Evolutionary conservation across 2,329 filamentous ascomycete species (phyloP).

Genomic region (Metarhizium album): DNA sequence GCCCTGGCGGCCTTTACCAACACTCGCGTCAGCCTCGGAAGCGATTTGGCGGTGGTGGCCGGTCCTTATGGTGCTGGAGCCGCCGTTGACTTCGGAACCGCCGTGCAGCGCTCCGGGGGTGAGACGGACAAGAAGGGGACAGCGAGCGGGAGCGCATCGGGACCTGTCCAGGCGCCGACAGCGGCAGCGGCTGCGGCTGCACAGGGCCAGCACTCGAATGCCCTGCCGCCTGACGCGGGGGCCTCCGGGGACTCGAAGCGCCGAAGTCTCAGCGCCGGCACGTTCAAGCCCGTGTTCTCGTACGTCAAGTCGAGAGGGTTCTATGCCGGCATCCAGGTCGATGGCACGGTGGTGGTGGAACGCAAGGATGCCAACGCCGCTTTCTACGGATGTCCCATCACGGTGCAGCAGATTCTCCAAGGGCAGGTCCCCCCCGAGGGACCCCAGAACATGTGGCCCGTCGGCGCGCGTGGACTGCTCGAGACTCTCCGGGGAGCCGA

Average conservation of each 20-base stretch:
- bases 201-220: conserved; percentile 9
- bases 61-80: conserved; percentile 61
- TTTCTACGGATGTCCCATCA: conserved; percentile 61
- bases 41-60: conserved; percentile 66
- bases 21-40: conserved; percentile 64
- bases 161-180: too few species aligned
- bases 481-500: conserved; percentile 23
- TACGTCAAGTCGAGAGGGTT: conserved; percentile 86
- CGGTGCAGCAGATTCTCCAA: conserved; percentile 36
- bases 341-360: conserved; percentile 79
- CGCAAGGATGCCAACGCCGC: conserved; percentile 78
- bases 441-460: conserved; percentile 20
- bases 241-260: conserved; percentile 10
- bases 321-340: conserved; percentile 77
- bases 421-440: conserved; percentile 23
- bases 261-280: conserved; percentile 19
- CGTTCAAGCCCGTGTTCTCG: conserved; percentile 35
- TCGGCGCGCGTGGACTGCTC: conserved; percentile 19
- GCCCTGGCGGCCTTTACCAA: conserved; percentile 69
- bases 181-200: not conserved
- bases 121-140: not conserved
- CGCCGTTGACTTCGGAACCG: conserved; percentile 48
- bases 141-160: not conserved
- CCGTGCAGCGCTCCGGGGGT: conserved; percentile 13
- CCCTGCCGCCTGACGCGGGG: conserved; percentile 15